Conservation (phyloP, 2,329 filamentous ascomycete genomes). For the Aureobasidium mangrovei region DNA sequence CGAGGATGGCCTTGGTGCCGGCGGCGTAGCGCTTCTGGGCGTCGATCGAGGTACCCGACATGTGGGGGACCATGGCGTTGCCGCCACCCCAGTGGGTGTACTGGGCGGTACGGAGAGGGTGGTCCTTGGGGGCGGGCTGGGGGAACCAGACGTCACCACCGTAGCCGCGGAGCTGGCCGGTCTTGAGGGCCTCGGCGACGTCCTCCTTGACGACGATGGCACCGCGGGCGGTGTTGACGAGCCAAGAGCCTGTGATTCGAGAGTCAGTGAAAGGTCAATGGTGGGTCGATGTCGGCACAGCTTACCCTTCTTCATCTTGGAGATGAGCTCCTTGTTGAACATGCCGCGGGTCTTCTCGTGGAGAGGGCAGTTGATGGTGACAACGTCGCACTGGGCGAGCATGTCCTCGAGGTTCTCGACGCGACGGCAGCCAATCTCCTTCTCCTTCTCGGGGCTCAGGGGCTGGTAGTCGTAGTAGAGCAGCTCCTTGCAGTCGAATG, state of each 20-base stretch:
- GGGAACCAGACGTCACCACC: conserved; percentile 93
- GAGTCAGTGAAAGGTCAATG: not conserved
- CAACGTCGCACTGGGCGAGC: conserved; percentile 86
- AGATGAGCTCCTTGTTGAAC: conserved; percentile 97
- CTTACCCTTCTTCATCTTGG: conserved; percentile 96
- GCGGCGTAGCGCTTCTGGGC: conserved; percentile 65
- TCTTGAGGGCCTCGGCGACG: conserved; percentile 85
- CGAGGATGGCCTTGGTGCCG: conserved; percentile 72
- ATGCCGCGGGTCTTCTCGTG: conserved; percentile 95
- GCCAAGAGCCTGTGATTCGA: conserved; percentile 64
- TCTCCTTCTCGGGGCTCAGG: conserved; percentile 72
- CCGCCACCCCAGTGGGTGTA: conserved; percentile 93
- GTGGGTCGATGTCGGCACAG: not conserved
- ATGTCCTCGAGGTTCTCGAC: conserved; percentile 89
- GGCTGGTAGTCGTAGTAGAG: conserved; percentile 99
- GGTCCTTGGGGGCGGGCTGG: conserved; percentile 88
- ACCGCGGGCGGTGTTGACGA: conserved; percentile 96
- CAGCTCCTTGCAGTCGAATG: conserved; percentile 99
- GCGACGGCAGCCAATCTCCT: conserved; percentile 89
- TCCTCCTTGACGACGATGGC: conserved; percentile 99
- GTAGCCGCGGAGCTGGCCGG: conserved; percentile 83
- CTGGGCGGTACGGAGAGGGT: conserved; percentile 74
- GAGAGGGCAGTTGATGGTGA: conserved; percentile 98
- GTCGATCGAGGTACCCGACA: conserved; percentile 97
- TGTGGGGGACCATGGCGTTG: conserved; percentile 98